These are phyloP conservation scores for Xylariaceae sp. DNA, from an alignment of 2,329 filamentous ascomycete genomes.

Conservation along the genomic window DNA sequence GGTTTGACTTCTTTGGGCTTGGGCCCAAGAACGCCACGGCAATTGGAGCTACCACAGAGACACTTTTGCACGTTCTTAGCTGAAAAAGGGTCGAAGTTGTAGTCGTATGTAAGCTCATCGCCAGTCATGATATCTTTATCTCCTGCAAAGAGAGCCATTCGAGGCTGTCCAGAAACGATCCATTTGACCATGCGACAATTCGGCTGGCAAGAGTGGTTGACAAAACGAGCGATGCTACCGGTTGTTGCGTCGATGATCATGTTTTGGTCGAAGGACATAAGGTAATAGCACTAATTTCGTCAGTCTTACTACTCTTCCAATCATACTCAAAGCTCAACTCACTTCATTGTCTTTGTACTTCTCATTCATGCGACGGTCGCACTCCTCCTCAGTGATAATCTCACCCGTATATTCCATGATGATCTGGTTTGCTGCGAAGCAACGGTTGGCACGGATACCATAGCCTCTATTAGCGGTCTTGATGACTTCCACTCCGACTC, in stretches of 20 bases:
- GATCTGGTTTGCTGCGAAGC: conserved; percentile 85
- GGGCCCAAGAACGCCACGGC: conserved; percentile 62
- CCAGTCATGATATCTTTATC: conserved; percentile 88
- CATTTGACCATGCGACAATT: conserved; percentile 99
- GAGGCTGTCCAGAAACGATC: conserved; percentile 88
- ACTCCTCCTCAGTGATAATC: conserved; percentile 93
- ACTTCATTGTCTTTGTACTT: conserved; percentile 93
- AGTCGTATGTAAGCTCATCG: conserved; percentile 94
- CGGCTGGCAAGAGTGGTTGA: conserved; percentile 95
- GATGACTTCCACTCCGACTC: conserved; percentile 91
- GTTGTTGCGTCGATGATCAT: conserved; percentile 98
- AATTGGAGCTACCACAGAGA: conserved; percentile 62
- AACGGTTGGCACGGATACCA: conserved; percentile 86
- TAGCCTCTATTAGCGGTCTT: conserved; percentile 87
- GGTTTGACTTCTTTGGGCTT: conserved; percentile 56
- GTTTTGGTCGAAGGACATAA: conserved; percentile 98
- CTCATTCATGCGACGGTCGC: conserved; percentile 88
- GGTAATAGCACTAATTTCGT: conserved; percentile 76
- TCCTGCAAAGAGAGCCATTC: conserved; percentile 95
- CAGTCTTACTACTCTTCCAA: conserved; percentile 8
- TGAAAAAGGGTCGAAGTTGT: conserved; percentile 69
- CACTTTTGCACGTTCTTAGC: conserved; percentile 67
- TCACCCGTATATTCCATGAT: conserved; percentile 98
- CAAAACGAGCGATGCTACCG: conserved; percentile 93
- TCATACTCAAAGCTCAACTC: conserved; percentile 31